Evolutionary conservation across 176 grass and related monocot genomes (phyloP).

Genomic region (Carex kokanica): DNA sequence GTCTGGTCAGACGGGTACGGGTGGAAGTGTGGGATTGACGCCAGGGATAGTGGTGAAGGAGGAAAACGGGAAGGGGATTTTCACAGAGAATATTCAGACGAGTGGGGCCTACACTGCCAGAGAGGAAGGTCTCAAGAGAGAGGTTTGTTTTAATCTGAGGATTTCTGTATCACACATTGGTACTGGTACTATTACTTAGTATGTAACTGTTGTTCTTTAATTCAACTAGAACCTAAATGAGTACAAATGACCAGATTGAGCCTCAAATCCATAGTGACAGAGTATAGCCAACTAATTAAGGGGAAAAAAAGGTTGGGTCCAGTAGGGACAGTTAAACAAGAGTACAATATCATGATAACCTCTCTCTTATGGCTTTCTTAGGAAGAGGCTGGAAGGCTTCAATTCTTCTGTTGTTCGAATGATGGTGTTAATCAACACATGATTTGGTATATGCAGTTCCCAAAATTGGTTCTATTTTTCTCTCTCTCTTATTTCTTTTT

Average conservation of each 20-base stretch:
- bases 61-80: constrained; percentile 61
- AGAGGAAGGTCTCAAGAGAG: constrained; percentile 89
- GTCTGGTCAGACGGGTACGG: constrained; percentile 15
- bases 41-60: constrained; percentile 45
- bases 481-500: constrained; percentile 3
- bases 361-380: constrained; percentile 17
- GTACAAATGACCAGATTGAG: neutral
- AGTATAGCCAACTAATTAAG: neutral
- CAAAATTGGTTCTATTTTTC: constrained; percentile 18
- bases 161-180: neutral
- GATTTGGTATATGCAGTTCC: constrained; percentile 61
- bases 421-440: constrained; percentile 97
- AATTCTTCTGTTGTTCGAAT: constrained; percentile 90
- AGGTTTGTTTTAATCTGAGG: constrained; percentile 37
- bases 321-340: neutral
- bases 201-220: neutral
- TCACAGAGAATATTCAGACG: constrained; percentile 92
- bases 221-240: neutral
- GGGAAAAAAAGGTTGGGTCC: neutral
- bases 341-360: neutral
- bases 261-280: neutral
- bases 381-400: constrained; percentile 83
- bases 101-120: constrained; percentile 90
- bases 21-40: constrained; percentile 8
- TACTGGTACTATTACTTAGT: neutral